Conservation (phyloP, 2,329 filamentous ascomycete species). For the Monosporascus sp. region DNA sequence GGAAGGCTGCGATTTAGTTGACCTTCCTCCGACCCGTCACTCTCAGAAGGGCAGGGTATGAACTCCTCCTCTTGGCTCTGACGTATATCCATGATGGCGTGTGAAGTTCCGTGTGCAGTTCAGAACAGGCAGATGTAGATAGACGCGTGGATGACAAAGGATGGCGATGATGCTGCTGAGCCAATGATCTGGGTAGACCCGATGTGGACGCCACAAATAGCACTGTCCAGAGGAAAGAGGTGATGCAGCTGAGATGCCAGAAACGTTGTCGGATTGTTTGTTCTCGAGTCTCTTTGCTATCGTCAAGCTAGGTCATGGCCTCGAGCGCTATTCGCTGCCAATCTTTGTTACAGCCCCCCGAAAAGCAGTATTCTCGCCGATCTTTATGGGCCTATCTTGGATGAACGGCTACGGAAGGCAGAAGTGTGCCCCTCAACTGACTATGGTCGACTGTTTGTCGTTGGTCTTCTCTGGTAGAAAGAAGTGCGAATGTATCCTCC, state of each 20-base stretch:
- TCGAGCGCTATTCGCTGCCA: slow-evolving; percentile 57
- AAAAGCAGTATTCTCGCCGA: slow-evolving; percentile 34
- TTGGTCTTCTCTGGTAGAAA: slow-evolving; percentile 21
- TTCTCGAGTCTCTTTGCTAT: slow-evolving; percentile 58
- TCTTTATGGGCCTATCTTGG: slow-evolving; percentile 41
- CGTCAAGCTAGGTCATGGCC: slow-evolving; percentile 68
- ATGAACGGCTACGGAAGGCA: slow-evolving; percentile 44
- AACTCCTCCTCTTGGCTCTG: slow-evolving; percentile 13
- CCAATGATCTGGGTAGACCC: slow-evolving; percentile 12
- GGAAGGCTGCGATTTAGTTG: slow-evolving; percentile 9
- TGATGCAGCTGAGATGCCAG: slow-evolving; percentile 39
- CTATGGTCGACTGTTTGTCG: slow-evolving; percentile 29
- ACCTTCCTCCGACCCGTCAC: slow-evolving; percentile 8
- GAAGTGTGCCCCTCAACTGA: slow-evolving; percentile 28
- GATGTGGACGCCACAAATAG: slow-evolving; percentile 26
- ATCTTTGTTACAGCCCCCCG: slow-evolving; percentile 49
- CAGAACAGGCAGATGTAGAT: slow-evolving; percentile 9
- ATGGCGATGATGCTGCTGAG: slow-evolving; percentile 12
- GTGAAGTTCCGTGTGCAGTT: slow-evolving; percentile 14
- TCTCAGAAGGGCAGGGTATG: slow-evolving; percentile 13
- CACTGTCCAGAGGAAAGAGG: slow-evolving; percentile 34
- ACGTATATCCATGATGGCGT: slow-evolving; percentile 11
- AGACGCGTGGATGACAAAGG: not conserved
- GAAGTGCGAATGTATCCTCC: slow-evolving; percentile 17
- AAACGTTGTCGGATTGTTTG: slow-evolving; percentile 43